These are phyloP conservation scores for Saccharomycopsis fibuligera DNA, from an alignment of 805 yeast species.

Conservation along the genomic window DNA sequence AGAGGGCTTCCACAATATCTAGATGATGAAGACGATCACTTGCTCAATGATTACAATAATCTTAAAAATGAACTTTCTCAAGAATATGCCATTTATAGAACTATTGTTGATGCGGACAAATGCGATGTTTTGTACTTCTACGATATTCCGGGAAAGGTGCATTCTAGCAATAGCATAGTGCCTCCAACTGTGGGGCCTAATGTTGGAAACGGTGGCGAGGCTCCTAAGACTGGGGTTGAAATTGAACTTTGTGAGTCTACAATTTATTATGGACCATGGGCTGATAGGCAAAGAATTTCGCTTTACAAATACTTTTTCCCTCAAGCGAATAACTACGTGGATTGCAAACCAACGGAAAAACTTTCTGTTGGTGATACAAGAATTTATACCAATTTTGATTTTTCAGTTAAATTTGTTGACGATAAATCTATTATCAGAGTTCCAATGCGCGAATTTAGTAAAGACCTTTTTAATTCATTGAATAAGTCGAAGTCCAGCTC, in stretches of 20 bases:
- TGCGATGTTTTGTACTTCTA: constrained; percentile 54
- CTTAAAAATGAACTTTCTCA: constrained; percentile 32
- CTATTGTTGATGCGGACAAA: constrained; percentile 54
- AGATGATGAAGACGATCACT: constrained; percentile 28
- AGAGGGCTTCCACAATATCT: constrained; percentile 69
- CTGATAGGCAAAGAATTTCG: constrained; percentile 73
- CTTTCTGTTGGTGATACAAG: constrained; percentile 48
- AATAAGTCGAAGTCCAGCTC: not conserved
- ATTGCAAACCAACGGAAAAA: constrained; percentile 38
- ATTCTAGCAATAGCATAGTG: constrained; percentile 22
- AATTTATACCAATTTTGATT: constrained; percentile 46
- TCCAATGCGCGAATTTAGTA: constrained; percentile 81
- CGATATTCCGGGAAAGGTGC: constrained; percentile 64
- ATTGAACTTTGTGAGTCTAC: constrained; percentile 54
- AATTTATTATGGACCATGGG: constrained; percentile 91
- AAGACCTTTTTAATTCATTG: constrained; percentile 37
- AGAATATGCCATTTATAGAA: constrained; percentile 81
- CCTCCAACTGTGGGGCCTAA: constrained; percentile 40
- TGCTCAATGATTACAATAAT: constrained; percentile 28
- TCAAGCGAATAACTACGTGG: constrained; percentile 40
- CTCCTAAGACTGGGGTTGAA: constrained; percentile 59
- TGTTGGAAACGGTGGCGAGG: constrained; percentile 49
- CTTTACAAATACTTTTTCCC: constrained; percentile 69
- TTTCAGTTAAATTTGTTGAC: constrained; percentile 54
- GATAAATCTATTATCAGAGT: constrained; percentile 57